phyloP scores from a whole-genome alignment of 2,329 filamentous ascomycete genomes.

The Colletotrichum sidae region DNA sequence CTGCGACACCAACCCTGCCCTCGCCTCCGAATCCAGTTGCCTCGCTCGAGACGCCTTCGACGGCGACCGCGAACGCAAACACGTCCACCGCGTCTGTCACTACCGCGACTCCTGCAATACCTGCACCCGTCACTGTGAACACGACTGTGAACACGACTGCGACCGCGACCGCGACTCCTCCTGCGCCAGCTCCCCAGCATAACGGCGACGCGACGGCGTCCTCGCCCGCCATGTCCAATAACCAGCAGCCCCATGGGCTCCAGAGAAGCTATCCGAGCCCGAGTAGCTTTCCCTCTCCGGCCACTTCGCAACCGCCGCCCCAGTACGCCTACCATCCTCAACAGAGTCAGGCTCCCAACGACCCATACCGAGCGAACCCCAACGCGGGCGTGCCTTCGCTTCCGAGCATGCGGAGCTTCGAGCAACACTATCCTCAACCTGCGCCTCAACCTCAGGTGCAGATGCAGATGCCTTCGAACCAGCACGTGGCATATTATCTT shows the following conservation, averaged over 20 bases:
- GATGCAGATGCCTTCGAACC: slow-evolving; percentile 48
- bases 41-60: slow-evolving; percentile 17
- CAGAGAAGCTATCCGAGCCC: slow-evolving; percentile 39
- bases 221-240: slow-evolving; percentile 40
- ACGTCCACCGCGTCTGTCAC: slow-evolving; percentile 3
- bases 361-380: slow-evolving; percentile 50
- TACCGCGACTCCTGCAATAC: slow-evolving; percentile 7
- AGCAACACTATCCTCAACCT: slow-evolving; percentile 45
- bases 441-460: slow-evolving; percentile 45
- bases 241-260: slow-evolving; percentile 35
- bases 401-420: slow-evolving; percentile 57
- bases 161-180: slow-evolving; percentile 12
- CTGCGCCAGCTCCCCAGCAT: slow-evolving; percentile 21
- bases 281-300: slow-evolving; percentile 32
- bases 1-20: slow-evolving; percentile 25
- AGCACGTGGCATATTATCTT: slow-evolving; percentile 56
- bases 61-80: slow-evolving; percentile 22
- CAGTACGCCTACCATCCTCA: slow-evolving; percentile 39
- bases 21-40: slow-evolving; percentile 26
- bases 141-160: background rate
- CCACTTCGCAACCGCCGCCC: slow-evolving; percentile 8
- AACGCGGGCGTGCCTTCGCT: slow-evolving; percentile 49
- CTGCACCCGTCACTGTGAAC: background rate
- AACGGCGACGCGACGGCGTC: slow-evolving; percentile 39
- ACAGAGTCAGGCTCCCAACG: slow-evolving; percentile 42